These are phyloP conservation scores for Puccinia polysora DNA, from an alignment of 1,284 basidiomycete species.

Conservation along the genomic window DNA sequence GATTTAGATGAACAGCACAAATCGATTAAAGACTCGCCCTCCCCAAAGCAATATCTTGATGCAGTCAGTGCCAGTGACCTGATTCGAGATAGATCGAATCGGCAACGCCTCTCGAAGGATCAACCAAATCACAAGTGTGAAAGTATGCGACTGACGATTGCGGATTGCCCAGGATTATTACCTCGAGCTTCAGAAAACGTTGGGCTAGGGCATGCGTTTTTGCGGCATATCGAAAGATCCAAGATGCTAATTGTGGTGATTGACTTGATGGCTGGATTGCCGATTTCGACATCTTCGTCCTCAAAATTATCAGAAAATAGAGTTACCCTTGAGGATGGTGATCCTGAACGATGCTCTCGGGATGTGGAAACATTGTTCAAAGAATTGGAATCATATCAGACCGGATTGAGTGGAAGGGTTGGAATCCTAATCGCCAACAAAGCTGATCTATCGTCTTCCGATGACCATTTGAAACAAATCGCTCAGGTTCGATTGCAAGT, in stretches of 20 bases:
- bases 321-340: constrained; percentile 52
- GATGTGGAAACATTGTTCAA: constrained; percentile 65
- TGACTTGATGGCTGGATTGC: constrained; percentile 65
- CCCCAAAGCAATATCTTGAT: constrained; percentile 44
- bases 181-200: constrained; percentile 77
- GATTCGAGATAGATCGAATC: constrained; percentile 15
- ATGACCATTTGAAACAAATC: not conserved
- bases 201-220: constrained; percentile 87
- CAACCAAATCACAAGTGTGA: constrained; percentile 55
- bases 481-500: constrained; percentile 12
- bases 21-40: constrained; percentile 45
- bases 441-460: constrained; percentile 66
- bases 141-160: constrained; percentile 79
- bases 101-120: constrained; percentile 33
- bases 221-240: constrained; percentile 88
- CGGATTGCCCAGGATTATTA: constrained; percentile 95
- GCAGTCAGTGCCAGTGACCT: constrained; percentile 58
- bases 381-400: constrained; percentile 43
- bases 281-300: constrained; percentile 2
- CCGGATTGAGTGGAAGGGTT: constrained; percentile 46
- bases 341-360: constrained; percentile 73
- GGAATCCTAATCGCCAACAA: constrained; percentile 82
- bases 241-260: constrained; percentile 86
- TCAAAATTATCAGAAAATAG: not conserved
- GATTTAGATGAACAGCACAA: constrained; percentile 46